Conservation (phyloP, 306 rosid genomes). For the Quercus robur region DNA sequence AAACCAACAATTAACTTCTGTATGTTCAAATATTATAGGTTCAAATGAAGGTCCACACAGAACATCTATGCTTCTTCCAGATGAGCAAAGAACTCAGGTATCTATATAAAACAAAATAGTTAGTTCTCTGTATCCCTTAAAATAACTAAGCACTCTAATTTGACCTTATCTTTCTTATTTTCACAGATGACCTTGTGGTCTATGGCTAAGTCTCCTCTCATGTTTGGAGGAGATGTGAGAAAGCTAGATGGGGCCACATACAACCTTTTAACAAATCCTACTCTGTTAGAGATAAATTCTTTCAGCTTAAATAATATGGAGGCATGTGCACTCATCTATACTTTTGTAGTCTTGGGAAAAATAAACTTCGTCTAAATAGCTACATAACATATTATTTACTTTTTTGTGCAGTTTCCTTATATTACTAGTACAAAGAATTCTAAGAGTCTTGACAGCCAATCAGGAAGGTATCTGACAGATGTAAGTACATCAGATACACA, state of each 20-base stretch:
- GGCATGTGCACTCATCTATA: constrained; percentile 44
- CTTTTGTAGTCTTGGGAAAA: background rate
- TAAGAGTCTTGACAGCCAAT: constrained; percentile 22
- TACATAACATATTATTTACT: background rate
- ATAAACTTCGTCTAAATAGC: constrained; percentile 3
- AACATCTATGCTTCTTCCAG: constrained; percentile 35
- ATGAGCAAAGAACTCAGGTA: constrained; percentile 90
- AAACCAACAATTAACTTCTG: background rate
- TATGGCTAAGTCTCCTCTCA: constrained; percentile 92
- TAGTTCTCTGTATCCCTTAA: constrained; percentile 7
- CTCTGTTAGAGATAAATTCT: constrained; percentile 66
- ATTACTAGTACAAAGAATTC: constrained; percentile 24
- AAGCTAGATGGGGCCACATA: constrained; percentile 47
- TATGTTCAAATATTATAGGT: constrained; percentile 34
- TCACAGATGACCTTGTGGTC: constrained; percentile 88
- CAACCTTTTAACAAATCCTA: constrained; percentile 63
- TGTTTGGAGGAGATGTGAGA: constrained; percentile 95
- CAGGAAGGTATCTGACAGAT: constrained; percentile 30
- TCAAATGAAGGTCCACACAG: constrained; percentile 88
- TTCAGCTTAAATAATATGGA: constrained; percentile 78
- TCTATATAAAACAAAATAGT: constrained; percentile 1
- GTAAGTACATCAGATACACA: constrained; percentile 26
- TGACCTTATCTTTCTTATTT: constrained; percentile 9
- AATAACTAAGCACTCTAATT: constrained; percentile 1
- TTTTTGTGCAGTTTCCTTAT: constrained; percentile 64